These are phyloP conservation scores for Groenewaldozyma auringiensis DNA, from an alignment of 1,139 yeast genomes.

Conservation along the genomic window DNA sequence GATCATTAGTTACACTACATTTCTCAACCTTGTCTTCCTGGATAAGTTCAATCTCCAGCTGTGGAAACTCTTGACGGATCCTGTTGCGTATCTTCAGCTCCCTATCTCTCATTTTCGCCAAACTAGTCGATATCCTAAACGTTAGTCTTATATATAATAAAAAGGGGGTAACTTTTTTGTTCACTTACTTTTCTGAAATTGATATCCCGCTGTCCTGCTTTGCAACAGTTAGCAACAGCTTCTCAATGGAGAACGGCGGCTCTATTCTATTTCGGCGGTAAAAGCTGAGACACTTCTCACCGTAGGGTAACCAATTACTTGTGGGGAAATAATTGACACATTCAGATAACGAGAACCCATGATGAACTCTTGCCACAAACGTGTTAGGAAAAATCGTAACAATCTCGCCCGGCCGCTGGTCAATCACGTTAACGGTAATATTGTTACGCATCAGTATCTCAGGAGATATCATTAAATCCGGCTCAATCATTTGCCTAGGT, in stretches of 20 bases:
- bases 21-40: constrained; percentile 13
- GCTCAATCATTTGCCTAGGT: constrained; percentile 76
- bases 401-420: constrained; percentile 78
- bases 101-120: constrained; percentile 13
- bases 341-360: constrained; percentile 76
- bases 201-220: constrained; percentile 19
- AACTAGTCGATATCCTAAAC: constrained; percentile 3
- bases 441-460: constrained; percentile 44
- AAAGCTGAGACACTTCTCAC: constrained; percentile 23
- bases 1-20: constrained; percentile 22
- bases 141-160: constrained; percentile 6
- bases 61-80: constrained; percentile 17
- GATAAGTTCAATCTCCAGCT: constrained; percentile 12
- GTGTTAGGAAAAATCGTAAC: constrained; percentile 81
- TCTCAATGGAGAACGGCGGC: constrained; percentile 33
- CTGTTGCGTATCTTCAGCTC: constrained; percentile 20
- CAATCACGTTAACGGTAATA: constrained; percentile 60
- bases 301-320: constrained; percentile 46
- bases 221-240: constrained; percentile 26
- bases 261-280: constrained; percentile 23
- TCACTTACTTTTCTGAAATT: constrained; percentile 20
- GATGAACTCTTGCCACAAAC: constrained; percentile 78
- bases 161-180: not conserved
- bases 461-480: constrained; percentile 79
- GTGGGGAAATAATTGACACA: constrained; percentile 72